phyloP scores from a whole-genome alignment of 2,329 filamentous ascomycete species.

The Nemania serpens region DNA sequence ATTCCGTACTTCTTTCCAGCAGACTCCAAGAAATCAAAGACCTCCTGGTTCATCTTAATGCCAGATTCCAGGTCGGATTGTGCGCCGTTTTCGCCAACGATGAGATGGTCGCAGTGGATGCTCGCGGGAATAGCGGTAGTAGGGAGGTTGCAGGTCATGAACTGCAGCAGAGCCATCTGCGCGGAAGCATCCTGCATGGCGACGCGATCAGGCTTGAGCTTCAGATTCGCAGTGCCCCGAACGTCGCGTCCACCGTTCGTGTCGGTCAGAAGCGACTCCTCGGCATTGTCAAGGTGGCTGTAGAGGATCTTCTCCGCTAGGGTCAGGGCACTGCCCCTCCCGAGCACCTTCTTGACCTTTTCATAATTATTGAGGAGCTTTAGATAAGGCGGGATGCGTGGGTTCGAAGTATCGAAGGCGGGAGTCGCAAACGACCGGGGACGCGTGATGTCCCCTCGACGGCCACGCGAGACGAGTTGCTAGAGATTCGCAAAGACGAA shows the following conservation, averaged over 20 bases:
- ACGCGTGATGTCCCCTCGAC: conserved; percentile 31
- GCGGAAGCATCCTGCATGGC: conserved; percentile 99
- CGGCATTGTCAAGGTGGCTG: conserved; percentile 86
- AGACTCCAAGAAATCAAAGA: conserved; percentile 96
- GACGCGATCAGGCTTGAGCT: conserved; percentile 95
- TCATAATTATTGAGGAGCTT: conserved; percentile 67
- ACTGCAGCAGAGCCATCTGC: conserved; percentile 97
- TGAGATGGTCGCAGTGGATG: conserved; percentile 99
- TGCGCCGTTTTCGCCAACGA: conserved; percentile 91
- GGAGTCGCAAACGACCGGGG: conserved; percentile 43
- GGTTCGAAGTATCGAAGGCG: conserved; percentile 40
- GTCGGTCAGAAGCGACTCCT: conserved; percentile 81
- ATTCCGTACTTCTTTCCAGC: conserved; percentile 90
- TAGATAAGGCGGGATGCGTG: conserved; percentile 70
- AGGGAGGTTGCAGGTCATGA: conserved; percentile 94
- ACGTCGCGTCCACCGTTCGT: conserved; percentile 85
- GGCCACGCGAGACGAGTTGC: conserved; percentile 36
- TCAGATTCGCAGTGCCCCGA: conserved; percentile 87
- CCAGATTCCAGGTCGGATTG: conserved; percentile 82
- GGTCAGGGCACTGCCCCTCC: conserved; percentile 65
- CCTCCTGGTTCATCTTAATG: conserved; percentile 91
- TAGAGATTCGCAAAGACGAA: conserved; percentile 16
- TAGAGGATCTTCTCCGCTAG: conserved; percentile 98
- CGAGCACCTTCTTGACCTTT: conserved; percentile 63
- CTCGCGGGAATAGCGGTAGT: conserved; percentile 92